Conservation (phyloP, 2,329 filamentous ascomycete genomes). For the Colletotrichum endophyticum region DNA sequence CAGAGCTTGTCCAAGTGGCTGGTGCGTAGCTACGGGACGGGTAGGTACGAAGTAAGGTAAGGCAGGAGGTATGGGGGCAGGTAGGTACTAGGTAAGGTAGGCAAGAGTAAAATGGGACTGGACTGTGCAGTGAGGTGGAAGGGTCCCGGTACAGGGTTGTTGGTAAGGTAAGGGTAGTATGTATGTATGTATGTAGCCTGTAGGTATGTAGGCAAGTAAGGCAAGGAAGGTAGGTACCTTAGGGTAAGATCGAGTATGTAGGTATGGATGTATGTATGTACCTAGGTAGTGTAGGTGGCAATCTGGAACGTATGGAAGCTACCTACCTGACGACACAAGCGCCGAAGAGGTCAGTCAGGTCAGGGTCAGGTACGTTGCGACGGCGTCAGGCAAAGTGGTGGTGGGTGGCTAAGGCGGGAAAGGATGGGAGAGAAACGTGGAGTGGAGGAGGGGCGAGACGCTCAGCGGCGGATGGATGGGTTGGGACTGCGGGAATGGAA, state of each 20-base stretch:
- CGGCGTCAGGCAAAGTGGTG: not conserved
- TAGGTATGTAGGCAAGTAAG: not conserved
- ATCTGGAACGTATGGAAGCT: not conserved
- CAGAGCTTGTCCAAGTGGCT: constrained; percentile 24
- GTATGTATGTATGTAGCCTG: not conserved
- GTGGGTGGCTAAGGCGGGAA: not conserved
- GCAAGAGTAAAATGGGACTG: not conserved
- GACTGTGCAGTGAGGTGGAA: not conserved
- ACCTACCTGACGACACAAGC: not conserved
- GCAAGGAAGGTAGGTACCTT: not conserved
- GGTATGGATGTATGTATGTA: not conserved
- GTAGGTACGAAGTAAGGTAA: constrained; percentile 11
- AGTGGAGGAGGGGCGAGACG: not conserved
- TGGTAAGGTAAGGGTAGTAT: not conserved
- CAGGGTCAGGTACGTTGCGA: not conserved
- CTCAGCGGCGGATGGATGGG: not conserved
- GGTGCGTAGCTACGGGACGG: constrained; percentile 15
- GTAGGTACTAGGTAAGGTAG: not conserved
- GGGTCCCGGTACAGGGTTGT: not conserved
- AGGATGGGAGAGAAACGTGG: not conserved
- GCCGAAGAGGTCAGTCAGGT: not conserved
- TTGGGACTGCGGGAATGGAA: not conserved
- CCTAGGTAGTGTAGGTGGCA: not conserved
- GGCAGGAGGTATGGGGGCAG: not conserved
- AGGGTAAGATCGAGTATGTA: not conserved